These are phyloP conservation scores for Kokia cookei DNA, from an alignment of 441 rosid genomes.

Conservation along the genomic window DNA sequence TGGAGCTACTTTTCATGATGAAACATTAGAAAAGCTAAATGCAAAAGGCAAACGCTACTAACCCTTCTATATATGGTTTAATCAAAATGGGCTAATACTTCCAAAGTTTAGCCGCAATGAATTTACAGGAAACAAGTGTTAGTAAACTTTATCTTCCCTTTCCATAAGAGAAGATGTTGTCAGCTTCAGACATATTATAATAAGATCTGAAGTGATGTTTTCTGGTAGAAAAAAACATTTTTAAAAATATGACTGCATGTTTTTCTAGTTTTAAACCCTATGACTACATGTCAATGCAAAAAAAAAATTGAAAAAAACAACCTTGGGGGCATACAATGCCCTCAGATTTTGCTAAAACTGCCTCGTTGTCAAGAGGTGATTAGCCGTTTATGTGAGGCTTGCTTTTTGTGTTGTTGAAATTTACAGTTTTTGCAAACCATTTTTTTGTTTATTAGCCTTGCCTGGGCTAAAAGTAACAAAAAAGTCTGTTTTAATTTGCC, in stretches of 20 bases:
- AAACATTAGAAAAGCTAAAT: slow-evolving; percentile 27
- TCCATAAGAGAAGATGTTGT: slow-evolving; percentile 42
- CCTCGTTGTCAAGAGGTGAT: slow-evolving; percentile 31
- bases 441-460: slow-evolving; percentile 43
- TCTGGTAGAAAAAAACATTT: slow-evolving; percentile 1
- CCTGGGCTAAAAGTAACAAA: slow-evolving; percentile 42
- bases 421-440: slow-evolving; percentile 53
- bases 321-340: slow-evolving; percentile 28
- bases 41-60: slow-evolving; percentile 11
- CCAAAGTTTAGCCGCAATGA: slow-evolving; percentile 54
- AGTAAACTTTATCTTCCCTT: slow-evolving; percentile 31
- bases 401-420: slow-evolving; percentile 38
- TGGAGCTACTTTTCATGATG: slow-evolving; percentile 39
- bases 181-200: slow-evolving; percentile 20
- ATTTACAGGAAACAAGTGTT: slow-evolving; percentile 33
- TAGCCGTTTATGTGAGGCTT: slow-evolving; percentile 37
- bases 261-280: slow-evolving; percentile 51
- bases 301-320: neutral
- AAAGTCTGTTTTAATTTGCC: slow-evolving; percentile 19
- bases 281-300: slow-evolving; percentile 51
- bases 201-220: slow-evolving; percentile 12
- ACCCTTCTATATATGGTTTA: slow-evolving; percentile 20
- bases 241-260: slow-evolving; percentile 34
- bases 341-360: slow-evolving; percentile 27
- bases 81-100: slow-evolving; percentile 44